A percentile compares a stretch with the other conserved stretches of the same genome.
phyloP scores from a whole-genome alignment of 2,329 filamentous ascomycete species.

The Elsinoe necatrix region DNA sequence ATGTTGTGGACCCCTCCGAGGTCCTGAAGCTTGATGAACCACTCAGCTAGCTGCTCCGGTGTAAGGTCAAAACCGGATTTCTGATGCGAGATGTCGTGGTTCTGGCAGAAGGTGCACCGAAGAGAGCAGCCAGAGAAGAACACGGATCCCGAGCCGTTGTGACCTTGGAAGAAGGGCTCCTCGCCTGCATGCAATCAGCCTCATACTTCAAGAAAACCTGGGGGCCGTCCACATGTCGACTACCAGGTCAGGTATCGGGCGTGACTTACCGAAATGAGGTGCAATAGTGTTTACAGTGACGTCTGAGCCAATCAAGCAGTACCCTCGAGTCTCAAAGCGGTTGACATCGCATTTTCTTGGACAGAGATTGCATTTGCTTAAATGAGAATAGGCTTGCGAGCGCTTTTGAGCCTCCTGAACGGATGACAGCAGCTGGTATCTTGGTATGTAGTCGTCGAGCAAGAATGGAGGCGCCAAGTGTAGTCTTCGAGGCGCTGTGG shows the following conservation, averaged over 20 bases:
- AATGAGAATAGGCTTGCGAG: slow-evolving; percentile 62
- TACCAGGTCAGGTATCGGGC: neutral
- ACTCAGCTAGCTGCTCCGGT: slow-evolving; percentile 68
- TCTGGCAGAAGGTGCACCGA: slow-evolving; percentile 70
- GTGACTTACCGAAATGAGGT: slow-evolving; percentile 67
- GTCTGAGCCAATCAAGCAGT: slow-evolving; percentile 66
- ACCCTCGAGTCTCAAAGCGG: slow-evolving; percentile 67
- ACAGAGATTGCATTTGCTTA: slow-evolving; percentile 73
- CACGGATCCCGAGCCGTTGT: slow-evolving; percentile 69
- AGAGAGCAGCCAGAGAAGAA: slow-evolving; percentile 74
- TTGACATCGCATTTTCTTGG: slow-evolving; percentile 71
- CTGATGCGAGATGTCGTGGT: slow-evolving; percentile 74
- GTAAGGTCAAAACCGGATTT: slow-evolving; percentile 72
- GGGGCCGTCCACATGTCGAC: slow-evolving; percentile 32
- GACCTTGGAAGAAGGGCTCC: slow-evolving; percentile 74
- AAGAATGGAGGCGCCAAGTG: slow-evolving; percentile 58
- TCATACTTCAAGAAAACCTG: neutral
- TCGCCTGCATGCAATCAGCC: slow-evolving; percentile 6
- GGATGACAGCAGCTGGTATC: slow-evolving; percentile 61
- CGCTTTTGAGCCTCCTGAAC: slow-evolving; percentile 65
- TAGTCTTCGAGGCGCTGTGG: slow-evolving; percentile 27
- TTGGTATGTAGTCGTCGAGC: slow-evolving; percentile 63
- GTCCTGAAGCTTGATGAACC: slow-evolving; percentile 75
- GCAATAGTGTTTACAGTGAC: slow-evolving; percentile 78
- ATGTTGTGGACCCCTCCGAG: slow-evolving; percentile 81